phyloP scores from a whole-genome alignment of 768 basidiomycete species.

The Megacollybia marginata region DNA sequence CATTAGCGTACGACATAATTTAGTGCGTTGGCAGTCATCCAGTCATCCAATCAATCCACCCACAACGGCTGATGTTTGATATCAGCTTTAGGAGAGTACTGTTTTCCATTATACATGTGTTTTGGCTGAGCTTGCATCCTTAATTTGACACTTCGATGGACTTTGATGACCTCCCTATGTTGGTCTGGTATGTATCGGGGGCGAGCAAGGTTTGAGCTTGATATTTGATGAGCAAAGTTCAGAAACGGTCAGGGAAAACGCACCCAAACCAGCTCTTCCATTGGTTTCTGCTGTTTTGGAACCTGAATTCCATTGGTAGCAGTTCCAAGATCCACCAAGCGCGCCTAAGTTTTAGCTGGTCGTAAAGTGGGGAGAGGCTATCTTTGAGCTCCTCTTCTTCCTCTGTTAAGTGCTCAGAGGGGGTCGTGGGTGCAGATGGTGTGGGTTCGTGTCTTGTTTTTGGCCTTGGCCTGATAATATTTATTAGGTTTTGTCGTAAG shows the following conservation, averaged over 20 bases:
- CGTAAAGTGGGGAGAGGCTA: slow-evolving; percentile 41
- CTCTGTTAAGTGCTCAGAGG: slow-evolving; percentile 27
- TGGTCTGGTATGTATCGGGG: slow-evolving; percentile 37
- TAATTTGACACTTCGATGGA: slow-evolving; percentile 40
- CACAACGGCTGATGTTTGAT: slow-evolving; percentile 27
- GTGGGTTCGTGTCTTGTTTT: background rate
- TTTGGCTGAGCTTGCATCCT: slow-evolving; percentile 32
- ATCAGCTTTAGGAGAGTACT: slow-evolving; percentile 34
- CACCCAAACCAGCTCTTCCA: slow-evolving; percentile 32
- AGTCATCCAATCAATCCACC: slow-evolving; percentile 26
- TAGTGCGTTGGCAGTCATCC: too few species aligned
- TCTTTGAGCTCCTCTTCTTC: slow-evolving; percentile 60
- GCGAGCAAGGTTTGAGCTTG: slow-evolving; percentile 33
- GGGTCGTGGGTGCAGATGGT: slow-evolving; percentile 12
- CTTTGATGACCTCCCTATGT: slow-evolving; percentile 22
- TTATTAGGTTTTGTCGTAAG: background rate
- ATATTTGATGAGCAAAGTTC: background rate
- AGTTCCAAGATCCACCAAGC: slow-evolving; percentile 66
- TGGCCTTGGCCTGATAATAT: background rate
- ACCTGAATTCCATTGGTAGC: slow-evolving; percentile 31
- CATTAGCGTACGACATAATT: too few species aligned
- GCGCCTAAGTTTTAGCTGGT: slow-evolving; percentile 42
- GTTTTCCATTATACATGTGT: slow-evolving; percentile 6
- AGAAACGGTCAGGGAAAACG: slow-evolving; percentile 8
- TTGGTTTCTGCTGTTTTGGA: slow-evolving; percentile 31